Evolutionary conservation across 345 rosid species (phyloP).

Genomic region (Salix koriyanagi): DNA sequence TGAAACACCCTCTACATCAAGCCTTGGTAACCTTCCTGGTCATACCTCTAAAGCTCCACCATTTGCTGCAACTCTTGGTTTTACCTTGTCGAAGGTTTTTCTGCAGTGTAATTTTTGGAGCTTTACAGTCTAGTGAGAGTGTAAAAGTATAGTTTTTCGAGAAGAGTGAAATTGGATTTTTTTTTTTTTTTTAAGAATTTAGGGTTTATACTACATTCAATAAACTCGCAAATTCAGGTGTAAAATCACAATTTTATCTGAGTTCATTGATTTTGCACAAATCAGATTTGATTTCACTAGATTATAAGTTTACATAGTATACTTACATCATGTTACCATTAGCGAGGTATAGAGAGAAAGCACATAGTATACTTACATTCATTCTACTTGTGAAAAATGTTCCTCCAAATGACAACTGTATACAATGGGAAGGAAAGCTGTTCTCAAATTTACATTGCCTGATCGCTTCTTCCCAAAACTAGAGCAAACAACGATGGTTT

Average conservation of each 20-base stretch:
- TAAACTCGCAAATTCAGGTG: no score
- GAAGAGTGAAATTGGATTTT: conserved; percentile 22
- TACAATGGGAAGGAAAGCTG: conserved; percentile 30
- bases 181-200: background rate
- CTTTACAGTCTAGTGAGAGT: conserved; percentile 39
- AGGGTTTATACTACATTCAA: background rate
- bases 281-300: no score
- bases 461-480: conserved; percentile 34
- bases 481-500: conserved; percentile 31
- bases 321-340: background rate
- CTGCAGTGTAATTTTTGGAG: conserved; percentile 30
- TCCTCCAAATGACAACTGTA: conserved; percentile 21
- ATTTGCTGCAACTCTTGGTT: background rate
- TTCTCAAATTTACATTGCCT: conserved; percentile 58
- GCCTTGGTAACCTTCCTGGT: background rate
- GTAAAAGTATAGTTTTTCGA: conserved; percentile 14
- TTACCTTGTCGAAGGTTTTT: conserved; percentile 33
- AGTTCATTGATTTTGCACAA: no score
- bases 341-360: background rate
- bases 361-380: conserved; percentile 3
- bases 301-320: no score
- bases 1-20: background rate
- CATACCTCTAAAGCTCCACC: conserved; percentile 25
- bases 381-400: conserved; percentile 6
- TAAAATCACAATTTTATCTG: no score